A percentile compares a stretch with the other conserved stretches of the same genome.
Conservation (phyloP, 78 protist species). For the slime mould (Dictyostelium discoideum) region DNA sequence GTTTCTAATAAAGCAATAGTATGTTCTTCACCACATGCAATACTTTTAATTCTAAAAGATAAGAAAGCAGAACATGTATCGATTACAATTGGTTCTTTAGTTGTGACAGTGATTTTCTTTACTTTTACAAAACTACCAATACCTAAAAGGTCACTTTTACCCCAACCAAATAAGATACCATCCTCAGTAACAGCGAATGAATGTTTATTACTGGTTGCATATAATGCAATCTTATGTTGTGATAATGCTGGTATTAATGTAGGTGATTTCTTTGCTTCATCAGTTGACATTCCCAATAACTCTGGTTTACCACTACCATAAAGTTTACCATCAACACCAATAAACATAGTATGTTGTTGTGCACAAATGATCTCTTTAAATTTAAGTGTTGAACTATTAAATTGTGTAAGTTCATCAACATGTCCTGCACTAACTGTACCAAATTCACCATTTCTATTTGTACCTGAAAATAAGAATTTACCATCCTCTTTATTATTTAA, state of each 20-base stretch:
- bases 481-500: slow-evolving; percentile 36
- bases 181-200: slow-evolving; percentile 18
- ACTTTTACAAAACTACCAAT: slow-evolving; percentile 47
- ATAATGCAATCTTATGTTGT: background rate
- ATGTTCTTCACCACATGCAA: slow-evolving; percentile 76
- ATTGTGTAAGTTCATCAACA: slow-evolving; percentile 11
- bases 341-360: slow-evolving; percentile 16
- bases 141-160: slow-evolving; percentile 49
- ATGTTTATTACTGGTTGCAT: slow-evolving; percentile 26
- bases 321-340: slow-evolving; percentile 21
- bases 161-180: slow-evolving; percentile 65
- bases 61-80: slow-evolving; percentile 14
- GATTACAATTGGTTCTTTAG: slow-evolving; percentile 25
- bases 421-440: slow-evolving; percentile 17
- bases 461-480: slow-evolving; percentile 42
- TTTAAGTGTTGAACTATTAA: background rate
- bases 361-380: slow-evolving; percentile 5
- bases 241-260: slow-evolving; percentile 10
- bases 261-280: slow-evolving; percentile 48
- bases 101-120: slow-evolving; percentile 8
- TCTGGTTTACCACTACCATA: slow-evolving; percentile 32
- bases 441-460: slow-evolving; percentile 47
- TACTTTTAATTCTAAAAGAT: background rate
- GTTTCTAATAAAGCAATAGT: slow-evolving; percentile 23
- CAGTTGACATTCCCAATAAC: background rate